phyloP scores from a whole-genome alignment of 257 asterid genomes.

The Ocimum tenuiflorum region DNA sequence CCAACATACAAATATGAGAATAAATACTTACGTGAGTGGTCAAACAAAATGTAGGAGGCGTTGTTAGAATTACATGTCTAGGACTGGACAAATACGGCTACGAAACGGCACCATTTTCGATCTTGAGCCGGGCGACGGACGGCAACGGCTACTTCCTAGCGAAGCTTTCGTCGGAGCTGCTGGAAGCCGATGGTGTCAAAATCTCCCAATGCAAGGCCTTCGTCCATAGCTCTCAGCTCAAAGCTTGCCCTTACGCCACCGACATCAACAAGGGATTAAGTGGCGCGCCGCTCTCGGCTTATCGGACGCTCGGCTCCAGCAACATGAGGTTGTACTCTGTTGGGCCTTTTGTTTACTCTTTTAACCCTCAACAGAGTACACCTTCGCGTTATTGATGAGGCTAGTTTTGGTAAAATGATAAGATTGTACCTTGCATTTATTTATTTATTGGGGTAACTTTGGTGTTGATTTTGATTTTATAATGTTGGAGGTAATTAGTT shows the following conservation, averaged over 20 bases:
- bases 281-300: constrained; percentile 32
- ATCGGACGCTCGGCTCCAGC: constrained; percentile 27
- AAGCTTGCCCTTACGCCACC: constrained; percentile 28
- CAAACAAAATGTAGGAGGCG: constrained; percentile 26
- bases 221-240: constrained; percentile 37
- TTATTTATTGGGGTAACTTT: no score
- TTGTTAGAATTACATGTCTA: constrained; percentile 46
- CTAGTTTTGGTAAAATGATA: no score
- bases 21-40: no score
- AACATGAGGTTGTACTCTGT: constrained; percentile 34
- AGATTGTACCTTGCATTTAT: no score
- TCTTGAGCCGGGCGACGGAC: constrained; percentile 37
- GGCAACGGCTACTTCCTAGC: constrained; percentile 49
- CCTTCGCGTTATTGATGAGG: constrained; percentile 4
- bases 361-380: background rate
- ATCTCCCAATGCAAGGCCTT: constrained; percentile 46
- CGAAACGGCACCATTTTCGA: constrained; percentile 51
- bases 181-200: constrained; percentile 25
- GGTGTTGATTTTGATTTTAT: no score
- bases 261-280: constrained; percentile 26
- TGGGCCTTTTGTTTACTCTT: constrained; percentile 34
- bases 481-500: no score
- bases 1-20: no score
- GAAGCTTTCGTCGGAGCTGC: constrained; percentile 28
- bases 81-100: constrained; percentile 43